These are phyloP conservation scores for Nakaseomyces uthaithaninus DNA, from an alignment of 1,139 yeast genomes.

Conservation along the genomic window DNA sequence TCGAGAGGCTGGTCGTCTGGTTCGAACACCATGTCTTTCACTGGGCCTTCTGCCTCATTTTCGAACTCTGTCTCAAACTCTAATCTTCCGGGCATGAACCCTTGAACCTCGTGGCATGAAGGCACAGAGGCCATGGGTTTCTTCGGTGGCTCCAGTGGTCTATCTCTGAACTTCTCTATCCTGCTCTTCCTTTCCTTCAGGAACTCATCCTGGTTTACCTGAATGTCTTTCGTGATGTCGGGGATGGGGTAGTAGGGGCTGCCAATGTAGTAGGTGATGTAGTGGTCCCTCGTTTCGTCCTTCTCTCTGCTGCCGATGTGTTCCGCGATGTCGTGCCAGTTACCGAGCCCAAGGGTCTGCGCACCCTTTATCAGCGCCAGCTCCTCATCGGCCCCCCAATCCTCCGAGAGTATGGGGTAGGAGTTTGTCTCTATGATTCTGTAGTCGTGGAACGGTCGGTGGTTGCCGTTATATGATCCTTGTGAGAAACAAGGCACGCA, in stretches of 20 bases:
- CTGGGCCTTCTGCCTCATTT: conserved; percentile 90
- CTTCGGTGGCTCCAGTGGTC: conserved; percentile 70
- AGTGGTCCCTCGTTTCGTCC: conserved; percentile 86
- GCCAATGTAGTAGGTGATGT: conserved; percentile 59
- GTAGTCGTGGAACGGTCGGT: conserved; percentile 92
- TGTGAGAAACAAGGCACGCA: conserved; percentile 95
- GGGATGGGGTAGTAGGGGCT: conserved; percentile 74
- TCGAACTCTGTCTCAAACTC: conserved; percentile 96
- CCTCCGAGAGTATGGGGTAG: conserved; percentile 80
- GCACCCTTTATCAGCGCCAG: conserved; percentile 80
- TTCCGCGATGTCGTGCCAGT: conserved; percentile 95
- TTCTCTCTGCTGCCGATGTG: conserved; percentile 88
- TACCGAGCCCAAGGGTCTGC: conserved; percentile 84
- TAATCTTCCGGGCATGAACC: conserved; percentile 96
- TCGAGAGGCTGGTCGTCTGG: conserved; percentile 86
- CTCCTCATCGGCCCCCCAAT: conserved; percentile 99
- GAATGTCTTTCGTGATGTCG: conserved; percentile 63
- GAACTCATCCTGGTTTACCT: conserved; percentile 61
- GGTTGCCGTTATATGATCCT: conserved; percentile 74
- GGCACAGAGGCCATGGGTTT: conserved; percentile 92
- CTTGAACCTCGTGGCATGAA: conserved; percentile 92
- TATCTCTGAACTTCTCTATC: conserved; percentile 59
- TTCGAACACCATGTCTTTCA: conserved; percentile 92
- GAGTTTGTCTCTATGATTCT: conserved; percentile 89
- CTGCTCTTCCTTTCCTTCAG: conserved; percentile 60